Evolutionary conservation across 2,329 filamentous ascomycete species (phyloP), one percentile per base, ranked within the genome.

Genomic region (Fusarium verrucosum): DNA sequence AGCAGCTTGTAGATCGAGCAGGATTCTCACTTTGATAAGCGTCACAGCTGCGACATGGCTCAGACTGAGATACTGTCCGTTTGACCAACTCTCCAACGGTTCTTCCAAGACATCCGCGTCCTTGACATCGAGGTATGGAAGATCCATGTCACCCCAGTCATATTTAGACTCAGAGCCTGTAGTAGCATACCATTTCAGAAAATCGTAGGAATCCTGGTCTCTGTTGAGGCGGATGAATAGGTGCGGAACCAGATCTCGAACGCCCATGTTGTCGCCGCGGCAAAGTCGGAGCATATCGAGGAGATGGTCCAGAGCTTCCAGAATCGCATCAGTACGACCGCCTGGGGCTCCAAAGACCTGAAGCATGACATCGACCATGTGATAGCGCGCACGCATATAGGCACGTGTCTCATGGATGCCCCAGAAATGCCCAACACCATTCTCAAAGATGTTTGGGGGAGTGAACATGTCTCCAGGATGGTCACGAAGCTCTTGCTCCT

Each of bases 151-250:
- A 0, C 38, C 57, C 63, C 62, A 71, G 38, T 71, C 64, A 25
- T 72, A 69, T 14, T 70, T 19, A 0, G 35, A 4, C 2, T 62
- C 62, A 0, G 54, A 13, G 1, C 50, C 59, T 3, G 43, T 57
- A 0, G 65, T 72, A 0, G 65, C 72, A 55, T 71, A 76, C 73
- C 75, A 77, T 65, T 75, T 79, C 4, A 77, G 42, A 33, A 81
- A 80, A 50, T 81, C 78, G 58, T 82, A 83, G 65, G 76, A 79
- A n/a, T 82, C 81, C 65, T 85, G 82, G 53, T 86, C 83, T 37
- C 69, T 73, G 19, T 77, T 76, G 8, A 86, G 74, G 4, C 82
- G 78, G 14, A 87, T 66, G 51, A 80, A 75, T 10, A 82, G 37
- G 1, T 68, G 60, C 0, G 84, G 82, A 0, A 82, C 56, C 0